A percentile compares a stretch with the other conserved stretches of the same genome.
Evolutionary conservation across 1,139 yeast genomes (phyloP).

Genomic region (Hansenula anomala): DNA sequence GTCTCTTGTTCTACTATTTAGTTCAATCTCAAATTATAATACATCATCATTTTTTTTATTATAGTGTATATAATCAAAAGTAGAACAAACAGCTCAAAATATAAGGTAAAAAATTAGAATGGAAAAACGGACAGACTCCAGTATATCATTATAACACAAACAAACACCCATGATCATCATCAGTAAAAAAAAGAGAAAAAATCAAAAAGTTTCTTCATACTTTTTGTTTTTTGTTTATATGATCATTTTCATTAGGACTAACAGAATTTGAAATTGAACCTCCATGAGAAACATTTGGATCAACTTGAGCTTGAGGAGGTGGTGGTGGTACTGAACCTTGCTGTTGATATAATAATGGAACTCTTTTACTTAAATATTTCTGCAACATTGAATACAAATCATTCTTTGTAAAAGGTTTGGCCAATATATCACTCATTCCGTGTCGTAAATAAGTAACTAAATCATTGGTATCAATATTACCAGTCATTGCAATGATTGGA

Average conservation of each 20-base stretch:
- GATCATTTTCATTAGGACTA: slow-evolving; percentile 16
- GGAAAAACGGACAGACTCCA: too few species aligned
- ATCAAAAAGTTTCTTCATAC: too few species aligned
- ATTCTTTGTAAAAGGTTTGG: slow-evolving; percentile 87
- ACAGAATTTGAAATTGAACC: neutral
- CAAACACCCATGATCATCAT: too few species aligned
- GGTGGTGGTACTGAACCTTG: slow-evolving; percentile 2
- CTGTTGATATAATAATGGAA: slow-evolving; percentile 25
- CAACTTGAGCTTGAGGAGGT: slow-evolving; percentile 7
- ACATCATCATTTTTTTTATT: too few species aligned
- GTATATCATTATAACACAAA: too few species aligned
- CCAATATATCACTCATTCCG: slow-evolving; percentile 89
- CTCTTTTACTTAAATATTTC: slow-evolving; percentile 48
- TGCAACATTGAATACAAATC: slow-evolving; percentile 72
- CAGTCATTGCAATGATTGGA: slow-evolving; percentile 93
- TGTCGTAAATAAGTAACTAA: slow-evolving; percentile 75
- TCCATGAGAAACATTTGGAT: too few species aligned
- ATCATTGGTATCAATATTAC: slow-evolving; percentile 78
- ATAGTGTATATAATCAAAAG: too few species aligned
- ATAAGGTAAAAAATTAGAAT: too few species aligned
- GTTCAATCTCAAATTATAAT: too few species aligned
- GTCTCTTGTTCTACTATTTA: too few species aligned
- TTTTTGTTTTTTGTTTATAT: slow-evolving; percentile 25
- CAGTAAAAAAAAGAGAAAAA: too few species aligned
- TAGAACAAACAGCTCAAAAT: too few species aligned